phyloP scores from a whole-genome alignment of 2,329 filamentous ascomycete species.

The Xylariaceae sp. region DNA sequence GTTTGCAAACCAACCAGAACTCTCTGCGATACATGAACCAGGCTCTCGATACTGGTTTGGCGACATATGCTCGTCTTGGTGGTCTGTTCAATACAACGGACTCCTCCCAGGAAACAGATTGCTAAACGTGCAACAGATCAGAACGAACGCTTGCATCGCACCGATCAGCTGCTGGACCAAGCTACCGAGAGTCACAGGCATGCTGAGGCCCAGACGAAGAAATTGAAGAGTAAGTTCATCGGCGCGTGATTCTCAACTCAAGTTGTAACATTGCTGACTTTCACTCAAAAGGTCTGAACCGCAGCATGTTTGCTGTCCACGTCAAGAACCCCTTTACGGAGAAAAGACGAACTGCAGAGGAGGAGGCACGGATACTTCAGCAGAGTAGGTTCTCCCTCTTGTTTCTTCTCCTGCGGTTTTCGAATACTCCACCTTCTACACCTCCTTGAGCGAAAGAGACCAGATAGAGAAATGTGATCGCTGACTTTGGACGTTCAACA shows the following conservation, averaged over 20 bases:
- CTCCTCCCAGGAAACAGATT: neutral
- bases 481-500: neutral
- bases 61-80: conserved; percentile 69
- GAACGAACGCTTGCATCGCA: conserved; percentile 76
- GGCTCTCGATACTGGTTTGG: conserved; percentile 66
- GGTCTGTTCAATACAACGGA: conserved; percentile 8
- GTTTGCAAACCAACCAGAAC: conserved; percentile 62
- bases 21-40: conserved; percentile 64
- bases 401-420: neutral
- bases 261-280: no score
- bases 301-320: conserved; percentile 80
- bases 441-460: no score
- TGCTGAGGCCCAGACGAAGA: conserved; percentile 74
- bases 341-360: conserved; percentile 57
- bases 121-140: conserved; percentile 46
- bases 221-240: conserved; percentile 69
- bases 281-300: conserved; percentile 45
- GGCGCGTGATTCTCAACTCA: no score
- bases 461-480: conserved; percentile 47
- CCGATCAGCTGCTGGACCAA: conserved; percentile 75
- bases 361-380: conserved; percentile 27
- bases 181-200: conserved; percentile 71
- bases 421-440: neutral
- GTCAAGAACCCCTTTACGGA: conserved; percentile 74
- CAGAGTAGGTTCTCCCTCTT: conserved; percentile 7